These are phyloP conservation scores for Lophiotrema nucula DNA, from an alignment of 495 filamentous ascomycete genomes.

Conservation along the genomic window DNA sequence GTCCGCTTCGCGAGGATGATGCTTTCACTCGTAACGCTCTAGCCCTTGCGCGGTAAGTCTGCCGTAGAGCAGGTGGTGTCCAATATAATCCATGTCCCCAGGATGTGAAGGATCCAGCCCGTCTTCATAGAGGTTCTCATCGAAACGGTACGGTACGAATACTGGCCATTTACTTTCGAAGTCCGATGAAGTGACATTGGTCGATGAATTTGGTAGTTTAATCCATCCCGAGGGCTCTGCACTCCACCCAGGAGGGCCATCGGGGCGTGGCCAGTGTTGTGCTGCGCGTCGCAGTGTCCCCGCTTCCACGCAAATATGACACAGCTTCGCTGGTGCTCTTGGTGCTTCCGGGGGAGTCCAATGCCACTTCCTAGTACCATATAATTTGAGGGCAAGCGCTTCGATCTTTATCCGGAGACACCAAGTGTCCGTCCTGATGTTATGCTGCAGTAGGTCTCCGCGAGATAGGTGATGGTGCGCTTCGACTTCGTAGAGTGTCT, in stretches of 20 bases:
- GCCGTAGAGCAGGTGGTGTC: too few species aligned
- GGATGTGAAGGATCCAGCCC: background rate
- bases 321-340: too few species aligned
- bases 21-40: too few species aligned
- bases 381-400: background rate
- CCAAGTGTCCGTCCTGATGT: background rate
- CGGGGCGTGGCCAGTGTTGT: too few species aligned
- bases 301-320: background rate
- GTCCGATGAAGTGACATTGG: too few species aligned
- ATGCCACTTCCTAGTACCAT: background rate
- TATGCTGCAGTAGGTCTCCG: background rate
- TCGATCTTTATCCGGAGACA: background rate
- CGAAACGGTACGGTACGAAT: background rate
- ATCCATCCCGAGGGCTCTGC: too few species aligned
- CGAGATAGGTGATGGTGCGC: background rate
- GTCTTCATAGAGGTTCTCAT: background rate
- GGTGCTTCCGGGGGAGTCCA: too few species aligned
- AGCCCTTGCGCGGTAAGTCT: too few species aligned
- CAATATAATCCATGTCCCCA: background rate
- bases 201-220: too few species aligned
- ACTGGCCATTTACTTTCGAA: too few species aligned
- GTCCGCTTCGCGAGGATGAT: too few species aligned
- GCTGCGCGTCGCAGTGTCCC: background rate
- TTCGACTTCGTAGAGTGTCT: constrained; percentile 5
- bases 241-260: too few species aligned